phyloP scores from a whole-genome alignment of 768 basidiomycete species.

The Xanthoconium purpureum region DNA sequence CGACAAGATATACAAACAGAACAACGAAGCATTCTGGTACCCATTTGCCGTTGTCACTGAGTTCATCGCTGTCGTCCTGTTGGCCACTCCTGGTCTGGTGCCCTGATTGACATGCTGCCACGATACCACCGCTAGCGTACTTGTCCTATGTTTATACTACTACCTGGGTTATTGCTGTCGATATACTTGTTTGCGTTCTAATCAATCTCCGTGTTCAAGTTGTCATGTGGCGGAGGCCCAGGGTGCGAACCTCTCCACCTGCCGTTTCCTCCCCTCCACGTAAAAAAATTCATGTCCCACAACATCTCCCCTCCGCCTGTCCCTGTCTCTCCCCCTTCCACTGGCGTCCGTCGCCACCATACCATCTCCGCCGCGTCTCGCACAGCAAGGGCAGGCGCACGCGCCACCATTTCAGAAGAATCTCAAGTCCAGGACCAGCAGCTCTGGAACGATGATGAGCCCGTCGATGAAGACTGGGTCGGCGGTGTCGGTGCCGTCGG shows the following conservation, averaged over 20 bases:
- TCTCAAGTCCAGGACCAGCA: conserved; percentile 52
- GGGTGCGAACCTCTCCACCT: conserved; percentile 20
- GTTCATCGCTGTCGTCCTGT: conserved; percentile 28
- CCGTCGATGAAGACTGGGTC: conserved; percentile 78
- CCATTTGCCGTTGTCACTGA: conserved; percentile 33
- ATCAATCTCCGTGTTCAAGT: conserved; percentile 2
- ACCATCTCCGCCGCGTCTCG: conserved; percentile 78
- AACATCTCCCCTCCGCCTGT: conserved; percentile 43
- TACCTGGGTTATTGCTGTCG: not conserved
- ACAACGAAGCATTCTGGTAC: conserved; percentile 32
- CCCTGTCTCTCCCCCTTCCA: conserved; percentile 35
- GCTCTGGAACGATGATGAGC: conserved; percentile 71
- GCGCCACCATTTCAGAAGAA: conserved; percentile 68
- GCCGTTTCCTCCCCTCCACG: not conserved
- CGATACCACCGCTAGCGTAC: conserved; percentile 8
- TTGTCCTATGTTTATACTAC: not conserved
- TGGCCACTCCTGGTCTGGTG: conserved; percentile 32
- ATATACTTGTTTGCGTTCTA: not conserved
- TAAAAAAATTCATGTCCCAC: conserved; percentile 35
- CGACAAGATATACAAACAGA: conserved; percentile 11
- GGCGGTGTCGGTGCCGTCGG: conserved; percentile 80
- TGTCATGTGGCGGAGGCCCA: conserved; percentile 23
- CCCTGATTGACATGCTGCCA: conserved; percentile 11
- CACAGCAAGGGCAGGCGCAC: conserved; percentile 55
- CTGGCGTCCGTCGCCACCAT: conserved; percentile 74